Evolutionary conservation across 108 stramenopile species (phyloP), one percentile per base, ranked within the genome.

Genomic region (Seminavis robusta): DNA sequence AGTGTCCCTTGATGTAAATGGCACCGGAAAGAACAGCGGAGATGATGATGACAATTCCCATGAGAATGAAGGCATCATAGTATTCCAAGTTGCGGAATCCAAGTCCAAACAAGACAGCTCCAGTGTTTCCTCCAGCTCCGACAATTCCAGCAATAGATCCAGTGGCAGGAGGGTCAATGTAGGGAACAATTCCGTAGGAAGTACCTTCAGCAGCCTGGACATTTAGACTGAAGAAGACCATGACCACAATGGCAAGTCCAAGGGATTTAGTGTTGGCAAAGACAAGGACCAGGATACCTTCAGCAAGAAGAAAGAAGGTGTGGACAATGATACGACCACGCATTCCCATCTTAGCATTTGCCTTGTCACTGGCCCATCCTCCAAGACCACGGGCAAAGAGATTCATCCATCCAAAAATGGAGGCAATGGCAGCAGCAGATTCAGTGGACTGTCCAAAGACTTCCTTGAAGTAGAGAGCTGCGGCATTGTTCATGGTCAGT

Each of bases 131-230:
- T 26, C 91, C 91, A 1, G 91, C 81, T 11, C 87, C 87, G 15
- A 84, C 69, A 42, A 92, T 65, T n/a, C 88, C 88, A 17, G 84
- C 42, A 45, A 91, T 77, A 11, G 82, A 76, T 34, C 90, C 90
- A 10, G 83, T 81, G 40, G 70, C 63, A 10, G 65, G 65, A 8
- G 80, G 80, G 43, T 46, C 43, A 26, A 92, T 67, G 68, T 86
- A 92, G 20, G 90, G 90, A 1, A 92, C 90, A 53, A 88, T 25
- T 7, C 55, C 55, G 41, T 51, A 85, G 8, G 66, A 72, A 33
- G 83, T 40, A 23, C 89, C 94, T 67, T 95, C 92, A 1, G 88
- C 73, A 33, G 62, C 69, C 71, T 93, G 92, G 3, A 85, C 81
- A 60, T 85, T 91, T 3, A 94, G 4, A 40, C 85, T 82, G 55